Conservation (phyloP, 108 stramenopile species). For the Stephanodiscus triporus region DNA sequence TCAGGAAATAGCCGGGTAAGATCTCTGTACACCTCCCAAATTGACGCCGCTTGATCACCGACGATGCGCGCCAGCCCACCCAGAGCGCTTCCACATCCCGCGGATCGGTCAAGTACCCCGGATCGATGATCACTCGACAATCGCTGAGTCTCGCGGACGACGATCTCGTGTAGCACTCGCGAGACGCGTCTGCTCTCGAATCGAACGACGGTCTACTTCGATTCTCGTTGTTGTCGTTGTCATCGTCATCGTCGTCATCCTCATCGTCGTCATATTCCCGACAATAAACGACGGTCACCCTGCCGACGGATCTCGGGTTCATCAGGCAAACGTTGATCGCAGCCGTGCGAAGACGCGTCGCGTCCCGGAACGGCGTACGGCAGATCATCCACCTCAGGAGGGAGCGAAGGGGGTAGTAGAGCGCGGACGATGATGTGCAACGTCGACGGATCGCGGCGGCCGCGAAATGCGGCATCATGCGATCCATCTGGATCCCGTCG, state of each 20-base stretch:
- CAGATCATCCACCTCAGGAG: conserved; percentile 11
- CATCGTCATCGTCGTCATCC: background rate
- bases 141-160: conserved; percentile 43
- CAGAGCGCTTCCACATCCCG: conserved; percentile 52
- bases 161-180: conserved; percentile 41
- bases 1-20: conserved; percentile 27
- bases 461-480: conserved; percentile 50
- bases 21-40: conserved; percentile 25
- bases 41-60: conserved; percentile 12
- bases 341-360: conserved; percentile 27
- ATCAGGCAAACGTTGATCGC: conserved; percentile 47
- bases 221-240: background rate
- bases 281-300: conserved; percentile 18
- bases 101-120: conserved; percentile 59
- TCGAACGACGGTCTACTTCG: too few relatives aligned
- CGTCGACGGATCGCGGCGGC: conserved; percentile 36
- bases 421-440: background rate
- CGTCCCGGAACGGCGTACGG: conserved; percentile 4
- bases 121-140: conserved; percentile 50
- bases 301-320: conserved; percentile 47
- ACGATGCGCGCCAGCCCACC: conserved; percentile 35
- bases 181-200: conserved; percentile 31
- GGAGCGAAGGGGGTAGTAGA: conserved; percentile 1
- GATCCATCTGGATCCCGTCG: conserved; percentile 41
- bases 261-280: background rate